A percentile compares a stretch with the other conserved stretches of the same genome.
These are phyloP conservation scores for Beauveria sp. DNA, from an alignment of 2,329 filamentous ascomycete species.

Conservation along the genomic window DNA sequence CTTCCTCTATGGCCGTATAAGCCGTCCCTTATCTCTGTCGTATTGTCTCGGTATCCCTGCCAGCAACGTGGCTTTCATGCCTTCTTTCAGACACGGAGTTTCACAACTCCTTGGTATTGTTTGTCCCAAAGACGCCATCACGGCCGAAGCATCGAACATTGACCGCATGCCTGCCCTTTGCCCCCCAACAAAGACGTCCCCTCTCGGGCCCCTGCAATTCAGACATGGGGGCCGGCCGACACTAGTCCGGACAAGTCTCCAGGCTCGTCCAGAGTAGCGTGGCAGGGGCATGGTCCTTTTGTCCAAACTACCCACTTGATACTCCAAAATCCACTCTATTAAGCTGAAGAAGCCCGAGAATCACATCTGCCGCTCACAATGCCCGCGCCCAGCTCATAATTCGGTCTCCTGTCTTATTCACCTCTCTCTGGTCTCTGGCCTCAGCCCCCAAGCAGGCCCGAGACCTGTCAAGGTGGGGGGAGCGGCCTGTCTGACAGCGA, in stretches of 20 bases:
- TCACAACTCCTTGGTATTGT: background rate
- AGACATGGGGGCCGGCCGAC: background rate
- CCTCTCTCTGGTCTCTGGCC: background rate
- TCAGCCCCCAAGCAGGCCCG: constrained; percentile 1
- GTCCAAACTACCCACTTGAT: constrained; percentile 1
- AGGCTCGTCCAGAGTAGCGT: constrained; percentile 1
- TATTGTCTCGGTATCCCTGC: background rate
- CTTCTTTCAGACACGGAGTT: background rate
- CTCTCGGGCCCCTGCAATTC: constrained; percentile 5
- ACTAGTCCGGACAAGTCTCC: constrained; percentile 6
- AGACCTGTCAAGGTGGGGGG: background rate
- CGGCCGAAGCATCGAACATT: background rate
- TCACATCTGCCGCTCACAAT: constrained; percentile 1
- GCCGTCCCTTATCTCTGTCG: background rate
- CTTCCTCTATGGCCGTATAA: background rate
- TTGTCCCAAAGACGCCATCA: background rate
- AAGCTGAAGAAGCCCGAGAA: background rate
- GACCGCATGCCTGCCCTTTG: background rate
- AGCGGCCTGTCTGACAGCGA: background rate
- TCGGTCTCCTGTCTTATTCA: background rate
- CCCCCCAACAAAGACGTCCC: background rate
- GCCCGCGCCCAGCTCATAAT: background rate
- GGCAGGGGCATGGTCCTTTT: constrained; percentile 12
- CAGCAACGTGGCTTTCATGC: background rate
- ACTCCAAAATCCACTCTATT: constrained; percentile 1